A percentile compares a stretch with the other conserved stretches of the same genome.
Evolutionary conservation across 371 early-diverging fungal species (phyloP).

Genomic region (Apophysomyces sp.): DNA sequence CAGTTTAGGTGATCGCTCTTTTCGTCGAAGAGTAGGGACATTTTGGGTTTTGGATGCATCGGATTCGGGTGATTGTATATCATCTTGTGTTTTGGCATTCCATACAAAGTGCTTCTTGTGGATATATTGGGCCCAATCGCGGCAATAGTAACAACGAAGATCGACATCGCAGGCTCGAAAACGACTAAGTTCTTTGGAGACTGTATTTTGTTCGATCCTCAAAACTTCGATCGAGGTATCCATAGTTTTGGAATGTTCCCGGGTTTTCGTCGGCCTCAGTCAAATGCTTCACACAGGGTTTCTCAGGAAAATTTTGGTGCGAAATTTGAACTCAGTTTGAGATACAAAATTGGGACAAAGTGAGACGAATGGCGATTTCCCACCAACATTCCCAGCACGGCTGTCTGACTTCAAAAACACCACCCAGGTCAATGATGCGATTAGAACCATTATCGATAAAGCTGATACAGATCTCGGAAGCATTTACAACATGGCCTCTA

Average conservation of each 20-base stretch:
- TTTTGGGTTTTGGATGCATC: neutral
- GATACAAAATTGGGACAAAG: too few relatives aligned
- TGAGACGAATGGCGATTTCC: too few relatives aligned
- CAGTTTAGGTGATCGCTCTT: constrained; percentile 11
- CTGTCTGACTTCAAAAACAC: too few relatives aligned
- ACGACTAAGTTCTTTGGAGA: constrained; percentile 67
- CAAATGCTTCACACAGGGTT: too few relatives aligned
- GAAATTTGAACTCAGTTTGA: too few relatives aligned
- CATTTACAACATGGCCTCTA: too few relatives aligned
- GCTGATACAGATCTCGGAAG: too few relatives aligned
- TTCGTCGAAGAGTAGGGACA: neutral
- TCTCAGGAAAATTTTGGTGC: too few relatives aligned
- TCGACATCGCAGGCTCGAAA: constrained; percentile 72
- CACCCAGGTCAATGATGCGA: too few relatives aligned
- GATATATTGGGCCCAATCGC: constrained; percentile 78
- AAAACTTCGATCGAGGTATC: constrained; percentile 28
- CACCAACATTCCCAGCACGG: too few relatives aligned
- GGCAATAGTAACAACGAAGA: constrained; percentile 70
- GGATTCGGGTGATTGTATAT: constrained; percentile 2
- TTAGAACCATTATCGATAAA: too few relatives aligned
- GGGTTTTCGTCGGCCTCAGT: neutral
- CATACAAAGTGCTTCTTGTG: constrained; percentile 63
- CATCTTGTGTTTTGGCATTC: constrained; percentile 36
- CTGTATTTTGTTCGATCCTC: constrained; percentile 30
- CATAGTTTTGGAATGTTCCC: too few relatives aligned